phyloP scores from a whole-genome alignment of 208 protist species.

The Acanthamoeba castellanii region DNA sequence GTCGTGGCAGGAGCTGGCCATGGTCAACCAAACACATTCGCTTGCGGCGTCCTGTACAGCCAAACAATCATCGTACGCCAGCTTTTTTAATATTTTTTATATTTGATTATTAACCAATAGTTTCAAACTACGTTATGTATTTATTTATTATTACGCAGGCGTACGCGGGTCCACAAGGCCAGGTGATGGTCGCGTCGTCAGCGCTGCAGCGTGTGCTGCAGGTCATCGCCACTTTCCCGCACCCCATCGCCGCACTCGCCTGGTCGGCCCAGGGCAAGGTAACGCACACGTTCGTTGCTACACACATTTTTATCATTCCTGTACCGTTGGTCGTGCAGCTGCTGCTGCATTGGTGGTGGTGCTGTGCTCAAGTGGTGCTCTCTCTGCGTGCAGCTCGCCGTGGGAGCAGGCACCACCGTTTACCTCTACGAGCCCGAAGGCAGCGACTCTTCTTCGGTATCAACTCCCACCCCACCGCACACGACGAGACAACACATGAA shows the following conservation, averaged over 20 bases:
- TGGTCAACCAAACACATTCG: constrained; percentile 52
- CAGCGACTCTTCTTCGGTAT: neutral
- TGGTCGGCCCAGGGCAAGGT: constrained; percentile 11
- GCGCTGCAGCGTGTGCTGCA: constrained; percentile 52
- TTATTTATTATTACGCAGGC: neutral
- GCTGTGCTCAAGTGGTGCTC: neutral
- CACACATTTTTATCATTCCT: too few species aligned
- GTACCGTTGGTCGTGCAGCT: too few species aligned
- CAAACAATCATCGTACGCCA: constrained; percentile 25
- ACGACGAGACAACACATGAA: neutral
- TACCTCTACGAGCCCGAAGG: constrained; percentile 35
- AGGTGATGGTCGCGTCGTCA: constrained; percentile 5
- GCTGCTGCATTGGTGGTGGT: too few species aligned
- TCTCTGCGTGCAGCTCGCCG: neutral
- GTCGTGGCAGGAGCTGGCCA: constrained; percentile 53
- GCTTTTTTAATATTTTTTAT: neutral
- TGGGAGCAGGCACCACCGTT: constrained; percentile 28
- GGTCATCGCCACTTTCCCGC: neutral
- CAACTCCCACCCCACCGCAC: neutral
- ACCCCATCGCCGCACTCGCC: neutral
- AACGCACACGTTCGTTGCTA: too few species aligned
- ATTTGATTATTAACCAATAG: too few species aligned
- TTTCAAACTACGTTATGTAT: too few species aligned
- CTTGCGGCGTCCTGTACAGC: constrained; percentile 17
- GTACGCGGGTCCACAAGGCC: constrained; percentile 1